phyloP scores from a whole-genome alignment of 352 stramenopile species.

The Phytophthora citricola region DNA sequence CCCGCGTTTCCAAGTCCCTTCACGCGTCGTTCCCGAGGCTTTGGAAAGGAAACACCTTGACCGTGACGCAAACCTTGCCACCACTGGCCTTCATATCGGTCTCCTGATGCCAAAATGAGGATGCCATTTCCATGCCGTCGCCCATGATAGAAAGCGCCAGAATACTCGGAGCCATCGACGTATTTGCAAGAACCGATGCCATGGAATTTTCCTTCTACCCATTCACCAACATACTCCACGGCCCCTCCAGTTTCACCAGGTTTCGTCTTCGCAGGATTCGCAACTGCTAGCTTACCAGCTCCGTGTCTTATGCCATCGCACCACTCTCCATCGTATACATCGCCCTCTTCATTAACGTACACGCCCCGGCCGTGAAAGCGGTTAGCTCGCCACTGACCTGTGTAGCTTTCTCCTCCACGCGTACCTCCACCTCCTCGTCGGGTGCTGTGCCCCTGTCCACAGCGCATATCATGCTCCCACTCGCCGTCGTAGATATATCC shows the following conservation, averaged over 20 bases:
- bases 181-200: constrained; percentile 88
- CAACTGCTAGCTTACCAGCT: constrained; percentile 64
- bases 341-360: constrained; percentile 64
- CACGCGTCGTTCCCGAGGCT: constrained; percentile 64
- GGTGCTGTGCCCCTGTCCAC: constrained; percentile 73
- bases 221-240: constrained; percentile 77
- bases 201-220: constrained; percentile 61
- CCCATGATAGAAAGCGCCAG: constrained; percentile 77
- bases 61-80: constrained; percentile 76
- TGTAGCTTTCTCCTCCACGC: constrained; percentile 67
- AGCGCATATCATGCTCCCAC: constrained; percentile 76
- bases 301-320: constrained; percentile 55
- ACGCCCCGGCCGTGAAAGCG: constrained; percentile 70
- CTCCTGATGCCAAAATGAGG: constrained; percentile 45
- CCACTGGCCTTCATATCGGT: constrained; percentile 80
- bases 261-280: constrained; percentile 8
- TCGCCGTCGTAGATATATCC: constrained; percentile 84
- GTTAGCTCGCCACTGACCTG: constrained; percentile 68
- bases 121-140: constrained; percentile 79
- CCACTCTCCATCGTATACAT: constrained; percentile 82
- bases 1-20: constrained; percentile 75
- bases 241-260: constrained; percentile 41
- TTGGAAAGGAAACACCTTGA: constrained; percentile 64
- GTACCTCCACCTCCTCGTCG: constrained; percentile 53
- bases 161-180: constrained; percentile 90